Evolutionary conservation across 805 yeast species (phyloP), one percentile per base, ranked within the genome.

Genomic region (Torulaspora maleeae): DNA sequence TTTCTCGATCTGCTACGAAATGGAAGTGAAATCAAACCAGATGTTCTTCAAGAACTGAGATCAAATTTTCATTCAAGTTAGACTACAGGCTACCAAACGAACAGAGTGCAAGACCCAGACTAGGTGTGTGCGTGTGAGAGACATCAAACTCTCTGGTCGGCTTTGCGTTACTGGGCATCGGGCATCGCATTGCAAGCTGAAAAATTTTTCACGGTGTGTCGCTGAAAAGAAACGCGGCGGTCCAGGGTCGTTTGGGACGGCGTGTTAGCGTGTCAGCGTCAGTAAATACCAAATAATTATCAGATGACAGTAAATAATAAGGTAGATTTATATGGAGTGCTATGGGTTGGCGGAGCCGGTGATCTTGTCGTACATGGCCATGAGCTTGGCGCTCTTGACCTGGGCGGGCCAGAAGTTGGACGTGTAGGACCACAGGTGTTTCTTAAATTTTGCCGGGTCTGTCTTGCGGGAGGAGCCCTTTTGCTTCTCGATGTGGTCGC

Each of bases 331-430:
- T 36, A 11, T 24, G 25, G 16, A 36, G 28, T 36, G 7, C 27
- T 20, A 38, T 35, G n/a, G 38, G 34, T 16, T 32, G 37, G 7
- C 16, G 29, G 43, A 32, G 12, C 50, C 53, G 8, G 50, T 53
- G 25, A 82, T 67, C 65, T 82, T 79, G 49, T 69, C 73, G 64
- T 86, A 89, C 96, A 89, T 88, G 25, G 78, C 81, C 58, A 75
- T 74, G 50, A 88, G 78, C 67, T 83, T 83, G 30, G 72, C 66
- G 49, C 91, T 82, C 34, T 84, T 79, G n/a, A 82, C 96, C 50
- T 77, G 76, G 3, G 80, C 85, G 2, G 96, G 96, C 96, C 96
- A 88, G 68, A 80, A 88, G 43, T 78, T 75, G 16, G 89, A 75
- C 4, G 93, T 87, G 62, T 83, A 87, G 25, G 85, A 77, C 96